Conservation (phyloP, 2,329 filamentous ascomycete genomes). For the Aureobasidium pullulans region DNA sequence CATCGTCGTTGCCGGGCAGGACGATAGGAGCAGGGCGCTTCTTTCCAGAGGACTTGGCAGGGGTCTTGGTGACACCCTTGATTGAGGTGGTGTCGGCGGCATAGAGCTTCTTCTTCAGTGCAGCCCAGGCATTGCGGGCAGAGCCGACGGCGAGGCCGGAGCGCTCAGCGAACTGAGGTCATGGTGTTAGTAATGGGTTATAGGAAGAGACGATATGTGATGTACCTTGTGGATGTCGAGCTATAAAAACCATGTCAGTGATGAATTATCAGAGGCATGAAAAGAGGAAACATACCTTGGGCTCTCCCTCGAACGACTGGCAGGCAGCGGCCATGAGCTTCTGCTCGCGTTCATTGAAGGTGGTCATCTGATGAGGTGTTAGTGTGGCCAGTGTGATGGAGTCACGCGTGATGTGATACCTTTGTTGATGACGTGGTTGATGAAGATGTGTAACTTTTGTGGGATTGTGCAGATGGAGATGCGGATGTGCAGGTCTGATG, state of each 20-base stretch:
- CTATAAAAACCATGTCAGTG: conserved; percentile 12
- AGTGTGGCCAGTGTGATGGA: neutral
- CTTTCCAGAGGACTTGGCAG: neutral
- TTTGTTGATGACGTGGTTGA: neutral
- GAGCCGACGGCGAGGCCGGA: conserved; percentile 23
- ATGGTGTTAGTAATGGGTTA: neutral
- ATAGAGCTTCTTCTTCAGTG: conserved; percentile 29
- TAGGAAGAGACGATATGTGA: neutral
- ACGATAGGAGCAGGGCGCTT: neutral
- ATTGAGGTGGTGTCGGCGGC: neutral
- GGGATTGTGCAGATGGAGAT: neutral
- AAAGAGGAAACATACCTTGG: conserved; percentile 19
- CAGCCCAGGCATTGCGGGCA: conserved; percentile 26
- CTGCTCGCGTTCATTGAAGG: conserved; percentile 22
- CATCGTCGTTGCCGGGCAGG: neutral
- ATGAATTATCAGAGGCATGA: neutral
- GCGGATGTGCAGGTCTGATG: neutral
- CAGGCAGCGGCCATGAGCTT: conserved; percentile 22
- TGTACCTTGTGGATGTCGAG: conserved; percentile 21
- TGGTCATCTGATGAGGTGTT: neutral
- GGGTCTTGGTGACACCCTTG: neutral
- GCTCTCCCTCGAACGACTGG: conserved; percentile 23
- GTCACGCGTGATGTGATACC: neutral
- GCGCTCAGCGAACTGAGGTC: conserved; percentile 16
- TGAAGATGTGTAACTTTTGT: neutral